These are phyloP conservation scores for Pseudocercospora eumusae DNA, from an alignment of 2,329 filamentous ascomycete genomes.

Conservation along the genomic window DNA sequence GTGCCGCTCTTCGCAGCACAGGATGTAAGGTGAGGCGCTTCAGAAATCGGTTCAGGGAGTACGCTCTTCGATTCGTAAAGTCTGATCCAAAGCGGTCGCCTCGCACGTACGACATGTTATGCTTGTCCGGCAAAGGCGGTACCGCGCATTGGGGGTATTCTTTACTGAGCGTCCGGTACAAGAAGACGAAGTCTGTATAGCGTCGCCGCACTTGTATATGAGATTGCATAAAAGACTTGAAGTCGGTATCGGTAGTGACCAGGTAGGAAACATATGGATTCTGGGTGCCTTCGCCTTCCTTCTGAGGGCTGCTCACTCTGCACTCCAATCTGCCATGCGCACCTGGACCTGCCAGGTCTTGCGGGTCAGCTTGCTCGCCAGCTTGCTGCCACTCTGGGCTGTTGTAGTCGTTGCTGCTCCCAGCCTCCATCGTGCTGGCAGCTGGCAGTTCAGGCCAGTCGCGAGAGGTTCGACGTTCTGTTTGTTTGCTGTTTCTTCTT, in stretches of 20 bases:
- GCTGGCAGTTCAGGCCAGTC: conserved; percentile 16
- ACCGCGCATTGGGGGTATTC: conserved; percentile 92
- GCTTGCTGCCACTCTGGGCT: conserved; percentile 71
- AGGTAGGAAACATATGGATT: conserved; percentile 96
- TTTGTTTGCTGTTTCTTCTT: conserved; percentile 4
- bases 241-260: conserved; percentile 89
- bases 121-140: conserved; percentile 93
- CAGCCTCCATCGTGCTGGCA: conserved; percentile 34
- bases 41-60: conserved; percentile 89
- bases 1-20: conserved; percentile 75
- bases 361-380: conserved; percentile 53
- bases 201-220: conserved; percentile 80
- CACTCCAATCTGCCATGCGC: conserved; percentile 77
- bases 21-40: conserved; percentile 84
- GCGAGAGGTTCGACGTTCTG: conserved; percentile 8
- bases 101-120: conserved; percentile 98
- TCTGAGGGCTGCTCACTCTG: conserved; percentile 77
- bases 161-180: conserved; percentile 83
- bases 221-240: conserved; percentile 84
- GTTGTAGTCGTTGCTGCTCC: conserved; percentile 68
- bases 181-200: conserved; percentile 96
- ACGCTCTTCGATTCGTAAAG: conserved; percentile 84
- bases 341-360: conserved; percentile 65
- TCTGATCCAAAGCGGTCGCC: conserved; percentile 93
- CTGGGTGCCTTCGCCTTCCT: conserved; percentile 95